Evolutionary conservation across 1,139 yeast species (phyloP).

Genomic region (Magnusiomyces ingens): DNA sequence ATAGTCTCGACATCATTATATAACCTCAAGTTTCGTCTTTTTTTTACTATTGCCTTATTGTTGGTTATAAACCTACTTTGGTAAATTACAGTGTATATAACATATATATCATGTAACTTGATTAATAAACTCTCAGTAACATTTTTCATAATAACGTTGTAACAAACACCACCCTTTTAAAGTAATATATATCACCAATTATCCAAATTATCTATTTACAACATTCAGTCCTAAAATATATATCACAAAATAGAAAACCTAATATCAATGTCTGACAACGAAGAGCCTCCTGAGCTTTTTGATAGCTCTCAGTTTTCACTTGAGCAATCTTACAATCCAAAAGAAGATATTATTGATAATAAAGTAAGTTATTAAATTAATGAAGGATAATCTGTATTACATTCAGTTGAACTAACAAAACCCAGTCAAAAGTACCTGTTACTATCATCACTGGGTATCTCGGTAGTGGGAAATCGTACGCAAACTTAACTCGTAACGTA

Average conservation of each 20-base stretch:
- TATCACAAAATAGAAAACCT: neutral
- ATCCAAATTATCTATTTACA: too few relatives aligned
- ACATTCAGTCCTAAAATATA: neutral
- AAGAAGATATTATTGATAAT: conserved; percentile 6
- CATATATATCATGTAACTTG: too few relatives aligned
- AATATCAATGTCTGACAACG: neutral
- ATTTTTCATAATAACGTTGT: too few relatives aligned
- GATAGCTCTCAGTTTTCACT: conserved; percentile 8
- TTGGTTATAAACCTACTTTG: conserved; percentile 10
- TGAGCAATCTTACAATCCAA: conserved; percentile 1
- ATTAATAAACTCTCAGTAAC: too few relatives aligned
- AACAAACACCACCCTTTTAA: too few relatives aligned
- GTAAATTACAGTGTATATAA: conserved; percentile 6
- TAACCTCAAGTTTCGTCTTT: conserved; percentile 8
- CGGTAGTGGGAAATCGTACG: conserved; percentile 81
- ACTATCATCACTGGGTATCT: conserved; percentile 91
- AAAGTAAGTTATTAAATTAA: neutral
- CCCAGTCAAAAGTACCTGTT: conserved; percentile 60
- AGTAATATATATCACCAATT: too few relatives aligned
- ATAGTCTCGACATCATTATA: conserved; percentile 1
- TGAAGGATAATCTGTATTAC: neutral
- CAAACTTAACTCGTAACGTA: neutral
- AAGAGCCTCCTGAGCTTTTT: conserved; percentile 12
- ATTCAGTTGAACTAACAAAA: too few relatives aligned
- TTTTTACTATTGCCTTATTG: conserved; percentile 5